These are phyloP conservation scores for Lentinula lateritia DNA, from an alignment of 768 basidiomycete species.

Conservation along the genomic window DNA sequence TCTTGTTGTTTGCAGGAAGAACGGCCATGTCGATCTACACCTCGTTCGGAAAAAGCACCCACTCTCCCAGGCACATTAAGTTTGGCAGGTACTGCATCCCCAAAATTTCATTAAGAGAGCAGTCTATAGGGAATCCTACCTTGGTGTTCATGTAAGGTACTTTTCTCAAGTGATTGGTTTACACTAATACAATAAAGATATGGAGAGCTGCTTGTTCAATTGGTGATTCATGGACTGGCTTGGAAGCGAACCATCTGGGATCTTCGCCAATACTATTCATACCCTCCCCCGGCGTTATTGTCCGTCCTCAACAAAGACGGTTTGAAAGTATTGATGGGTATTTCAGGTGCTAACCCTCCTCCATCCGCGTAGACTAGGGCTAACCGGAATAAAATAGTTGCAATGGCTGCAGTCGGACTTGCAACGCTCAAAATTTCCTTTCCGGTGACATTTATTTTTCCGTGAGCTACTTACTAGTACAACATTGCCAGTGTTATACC, in stretches of 20 bases:
- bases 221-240: background rate
- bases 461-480: background rate
- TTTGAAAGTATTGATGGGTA: background rate
- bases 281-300: background rate
- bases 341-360: background rate
- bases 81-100: background rate
- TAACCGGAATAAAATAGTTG: background rate
- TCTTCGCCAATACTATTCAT: background rate
- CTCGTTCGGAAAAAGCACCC: background rate
- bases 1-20: background rate
- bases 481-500: background rate
- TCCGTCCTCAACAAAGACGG: background rate
- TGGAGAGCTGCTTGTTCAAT: background rate
- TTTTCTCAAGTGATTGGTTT: background rate
- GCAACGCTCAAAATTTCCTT: background rate
- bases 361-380: background rate
- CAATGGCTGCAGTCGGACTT: background rate
- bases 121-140: background rate
- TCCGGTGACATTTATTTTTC: background rate
- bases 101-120: background rate
- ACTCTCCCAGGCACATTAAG: background rate
- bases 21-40: background rate
- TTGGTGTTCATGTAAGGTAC: background rate
- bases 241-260: conserved; percentile 2
- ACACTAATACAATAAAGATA: background rate